Base-by-base conservation (phyloP, 495 filamentous ascomycete species). In the Lindgomyces ingoldianus region DNA sequence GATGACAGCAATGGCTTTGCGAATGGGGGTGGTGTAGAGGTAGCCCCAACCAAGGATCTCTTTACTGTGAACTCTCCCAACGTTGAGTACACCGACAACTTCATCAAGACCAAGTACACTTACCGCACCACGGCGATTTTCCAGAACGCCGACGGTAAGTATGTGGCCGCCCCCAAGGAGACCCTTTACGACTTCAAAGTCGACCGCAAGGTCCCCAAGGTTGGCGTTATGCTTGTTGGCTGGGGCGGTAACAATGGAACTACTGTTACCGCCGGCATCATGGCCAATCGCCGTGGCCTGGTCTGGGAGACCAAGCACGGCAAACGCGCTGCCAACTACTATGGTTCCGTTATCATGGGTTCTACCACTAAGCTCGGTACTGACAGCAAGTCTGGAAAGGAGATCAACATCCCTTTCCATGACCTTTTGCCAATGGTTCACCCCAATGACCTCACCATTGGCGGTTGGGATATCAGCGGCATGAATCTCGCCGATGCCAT, bases 231-330 rank as follows among this genome's bases (percentile, higher is more conserved):
- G 94, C 85, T 98, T 73, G 95, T 98, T 64, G 94, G 94, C 64
- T 94, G 87, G 90, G 94, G 94, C 79, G 94, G 94, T 72, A 98
- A 98, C 87, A 98, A 98, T 75, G 94, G 94, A 72, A 89, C 91
- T 66, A 98, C 94, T 65, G 91, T 98, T 60, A 98, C 95, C 54
- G 94, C 94, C 65, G 95, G 94, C 76, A 96, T 98, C 76, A 84
- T 98, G 73, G 94, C 92, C 77, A 98, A 98, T 79, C 89, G 90
- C 75, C 88, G 88, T 69, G 81, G 84, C 42, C 84, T 98, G 56
- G 80, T 81, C 60, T 98, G 94, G 94, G 91, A 96, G 61, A 96
- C 94, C 67, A 91, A 91, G 73, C 89, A 96, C 78, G 94, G 93
- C 44, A 79, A 82, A 62, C 91, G 84, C 63, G 78, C 82, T 50